A percentile compares a stretch with the other conserved stretches of the same genome.
Evolutionary conservation across 2,329 filamentous ascomycete genomes (phyloP).

Genomic region (Thermomyces lanuginosus): DNA sequence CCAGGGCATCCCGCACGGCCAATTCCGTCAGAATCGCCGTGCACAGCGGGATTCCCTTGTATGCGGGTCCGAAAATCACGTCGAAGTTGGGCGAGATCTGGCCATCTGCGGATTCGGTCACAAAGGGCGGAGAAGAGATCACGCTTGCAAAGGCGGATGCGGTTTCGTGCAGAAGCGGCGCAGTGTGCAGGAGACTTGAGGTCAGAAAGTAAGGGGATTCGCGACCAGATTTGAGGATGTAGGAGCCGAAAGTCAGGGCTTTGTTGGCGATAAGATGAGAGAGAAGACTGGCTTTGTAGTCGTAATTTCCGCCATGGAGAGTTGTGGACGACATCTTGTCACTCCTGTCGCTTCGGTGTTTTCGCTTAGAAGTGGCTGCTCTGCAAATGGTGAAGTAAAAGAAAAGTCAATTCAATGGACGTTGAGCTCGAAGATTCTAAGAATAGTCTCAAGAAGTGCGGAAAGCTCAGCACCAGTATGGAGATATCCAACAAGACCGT

Average conservation of each 20-base stretch:
- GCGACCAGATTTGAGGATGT: conserved; percentile 80
- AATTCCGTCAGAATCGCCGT: conserved; percentile 62
- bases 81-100: conserved; percentile 45
- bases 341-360: no score
- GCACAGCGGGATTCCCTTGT: conserved; percentile 92
- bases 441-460: no score
- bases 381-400: no score
- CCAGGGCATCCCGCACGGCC: conserved; percentile 42
- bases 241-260: conserved; percentile 28
- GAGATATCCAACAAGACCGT: no score
- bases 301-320: no score
- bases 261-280: conserved; percentile 24
- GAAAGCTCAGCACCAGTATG: no score
- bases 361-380: no score
- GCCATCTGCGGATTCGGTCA: conserved; percentile 19
- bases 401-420: no score
- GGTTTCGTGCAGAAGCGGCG: conserved; percentile 59
- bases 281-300: conserved; percentile 24
- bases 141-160: conserved; percentile 62
- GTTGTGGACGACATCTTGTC: no score
- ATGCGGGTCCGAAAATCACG: conserved; percentile 82
- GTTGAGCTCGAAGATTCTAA: no score
- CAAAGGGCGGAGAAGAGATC: conserved; percentile 33
- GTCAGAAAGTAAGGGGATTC: conserved; percentile 95
- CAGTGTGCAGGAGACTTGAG: conserved; percentile 75